Evolutionary conservation across 805 yeast genomes (phyloP).

Genomic region (Priceomyces fermenticarens): DNA sequence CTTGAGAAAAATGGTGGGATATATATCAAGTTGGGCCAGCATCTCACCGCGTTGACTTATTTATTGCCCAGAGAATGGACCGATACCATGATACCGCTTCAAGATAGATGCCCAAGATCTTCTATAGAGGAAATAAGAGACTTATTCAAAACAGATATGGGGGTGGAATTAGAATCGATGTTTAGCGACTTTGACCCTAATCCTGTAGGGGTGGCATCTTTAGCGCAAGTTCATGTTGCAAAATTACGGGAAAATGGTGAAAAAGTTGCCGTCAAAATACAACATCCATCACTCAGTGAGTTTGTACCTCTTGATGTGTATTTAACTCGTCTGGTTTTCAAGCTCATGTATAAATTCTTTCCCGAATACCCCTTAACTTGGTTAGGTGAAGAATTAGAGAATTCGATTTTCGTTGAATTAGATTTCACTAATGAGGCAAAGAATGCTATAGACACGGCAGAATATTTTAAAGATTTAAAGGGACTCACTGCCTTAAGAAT

Average conservation of each 20-base stretch:
- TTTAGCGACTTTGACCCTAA: conserved; percentile 63
- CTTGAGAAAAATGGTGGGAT: conserved; percentile 87
- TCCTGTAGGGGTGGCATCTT: conserved; percentile 93
- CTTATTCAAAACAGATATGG: conserved; percentile 70
- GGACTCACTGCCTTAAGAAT: conserved; percentile 71
- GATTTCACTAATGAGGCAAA: conserved; percentile 84
- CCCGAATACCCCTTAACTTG: conserved; percentile 93
- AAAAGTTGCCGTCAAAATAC: conserved; percentile 90
- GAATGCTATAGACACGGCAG: conserved; percentile 70
- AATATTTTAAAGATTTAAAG: conserved; percentile 57
- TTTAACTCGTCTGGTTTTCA: conserved; percentile 74
- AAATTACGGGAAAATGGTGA: conserved; percentile 54
- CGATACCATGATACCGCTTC: conserved; percentile 86
- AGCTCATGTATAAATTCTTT: conserved; percentile 69
- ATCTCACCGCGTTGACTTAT: conserved; percentile 87
- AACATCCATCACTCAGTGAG: conserved; percentile 82
- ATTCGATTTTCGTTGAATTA: conserved; percentile 84
- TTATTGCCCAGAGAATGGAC: conserved; percentile 94
- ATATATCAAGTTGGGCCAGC: conserved; percentile 93
- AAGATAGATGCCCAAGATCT: conserved; percentile 85
- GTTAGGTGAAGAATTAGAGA: conserved; percentile 92
- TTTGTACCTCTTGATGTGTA: conserved; percentile 89
- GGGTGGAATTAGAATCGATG: conserved; percentile 53
- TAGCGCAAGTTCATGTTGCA: conserved; percentile 94
- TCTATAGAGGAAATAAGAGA: conserved; percentile 62